Evolutionary conservation across 2,329 filamentous ascomycete genomes (phyloP).

Genomic region (Xylogone sp.): DNA sequence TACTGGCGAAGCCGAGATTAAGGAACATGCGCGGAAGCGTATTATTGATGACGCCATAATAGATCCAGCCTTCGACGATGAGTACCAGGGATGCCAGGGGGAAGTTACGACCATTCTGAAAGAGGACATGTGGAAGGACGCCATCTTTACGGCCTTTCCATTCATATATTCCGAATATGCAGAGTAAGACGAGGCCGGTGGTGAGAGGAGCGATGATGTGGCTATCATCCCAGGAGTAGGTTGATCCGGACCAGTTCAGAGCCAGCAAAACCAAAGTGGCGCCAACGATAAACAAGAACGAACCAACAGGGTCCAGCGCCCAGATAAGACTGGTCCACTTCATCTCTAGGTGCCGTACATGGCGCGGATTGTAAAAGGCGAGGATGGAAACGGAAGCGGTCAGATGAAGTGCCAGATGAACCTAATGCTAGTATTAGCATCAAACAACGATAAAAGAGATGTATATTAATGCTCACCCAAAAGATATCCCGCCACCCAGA

Average conservation of each 20-base stretch:
- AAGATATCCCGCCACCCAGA: constrained; percentile 54
- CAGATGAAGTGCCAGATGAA: constrained; percentile 49
- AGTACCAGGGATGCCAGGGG: constrained; percentile 51
- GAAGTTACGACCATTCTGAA: constrained; percentile 49
- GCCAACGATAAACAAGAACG: constrained; percentile 37
- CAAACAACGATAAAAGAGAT: too few relatives aligned
- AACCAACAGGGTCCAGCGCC: constrained; percentile 46
- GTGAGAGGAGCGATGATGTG: constrained; percentile 27
- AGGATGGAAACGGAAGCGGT: constrained; percentile 43
- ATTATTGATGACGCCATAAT: too few relatives aligned
- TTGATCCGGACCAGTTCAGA: constrained; percentile 42
- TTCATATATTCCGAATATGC: constrained; percentile 36
- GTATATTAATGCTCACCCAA: too few relatives aligned
- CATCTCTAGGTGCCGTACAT: constrained; percentile 33
- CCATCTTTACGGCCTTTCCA: constrained; percentile 52
- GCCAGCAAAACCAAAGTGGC: constrained; percentile 41
- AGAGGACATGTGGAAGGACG: constrained; percentile 53
- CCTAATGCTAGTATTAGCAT: too few relatives aligned
- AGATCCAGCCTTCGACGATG: constrained; percentile 50
- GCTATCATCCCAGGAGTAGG: constrained; percentile 30
- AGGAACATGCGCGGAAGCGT: too few relatives aligned
- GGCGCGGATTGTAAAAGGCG: constrained; percentile 43
- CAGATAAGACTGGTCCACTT: constrained; percentile 36
- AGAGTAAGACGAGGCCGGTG: constrained; percentile 23
- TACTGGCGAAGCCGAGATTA: too few relatives aligned